Conservation (phyloP, 192 early-diverging fungal species). For the Kickxella alabastrina region DNA sequence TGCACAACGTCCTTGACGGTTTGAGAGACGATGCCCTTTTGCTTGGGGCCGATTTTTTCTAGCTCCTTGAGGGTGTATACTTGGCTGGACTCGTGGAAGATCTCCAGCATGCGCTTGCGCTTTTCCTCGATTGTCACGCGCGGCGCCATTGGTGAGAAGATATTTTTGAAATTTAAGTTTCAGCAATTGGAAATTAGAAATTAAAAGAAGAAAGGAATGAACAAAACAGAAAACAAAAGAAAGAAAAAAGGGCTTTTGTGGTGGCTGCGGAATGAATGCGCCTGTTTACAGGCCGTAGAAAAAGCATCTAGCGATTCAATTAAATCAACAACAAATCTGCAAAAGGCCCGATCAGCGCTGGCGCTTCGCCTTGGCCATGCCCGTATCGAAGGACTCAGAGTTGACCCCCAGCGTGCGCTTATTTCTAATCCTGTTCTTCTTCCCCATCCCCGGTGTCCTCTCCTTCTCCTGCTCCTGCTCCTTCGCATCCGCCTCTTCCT, state of each 20-base stretch:
- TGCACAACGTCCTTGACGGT: constrained; percentile 82
- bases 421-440: neutral
- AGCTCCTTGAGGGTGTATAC: constrained; percentile 81
- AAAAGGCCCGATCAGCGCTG: neutral
- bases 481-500: neutral
- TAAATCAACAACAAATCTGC: neutral
- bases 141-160: no score
- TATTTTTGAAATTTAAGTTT: no score
- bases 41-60: constrained; percentile 75
- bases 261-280: constrained; percentile 18
- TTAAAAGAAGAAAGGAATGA: neutral
- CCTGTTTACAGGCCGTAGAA: no score
- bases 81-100: constrained; percentile 60
- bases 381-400: constrained; percentile 12
- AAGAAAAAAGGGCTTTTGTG: neutral
- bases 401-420: constrained; percentile 5
- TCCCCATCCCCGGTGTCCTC: neutral
- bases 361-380: neutral
- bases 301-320: no score
- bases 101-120: constrained; percentile 55
- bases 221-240: neutral
- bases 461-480: neutral
- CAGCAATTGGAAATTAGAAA: no score
- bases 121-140: constrained; percentile 52
- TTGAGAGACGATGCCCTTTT: constrained; percentile 77